Evolutionary conservation across 2,329 filamentous ascomycete genomes (phyloP), one percentile per base, ranked within the genome.

Genomic region (Penicillium sp.): DNA sequence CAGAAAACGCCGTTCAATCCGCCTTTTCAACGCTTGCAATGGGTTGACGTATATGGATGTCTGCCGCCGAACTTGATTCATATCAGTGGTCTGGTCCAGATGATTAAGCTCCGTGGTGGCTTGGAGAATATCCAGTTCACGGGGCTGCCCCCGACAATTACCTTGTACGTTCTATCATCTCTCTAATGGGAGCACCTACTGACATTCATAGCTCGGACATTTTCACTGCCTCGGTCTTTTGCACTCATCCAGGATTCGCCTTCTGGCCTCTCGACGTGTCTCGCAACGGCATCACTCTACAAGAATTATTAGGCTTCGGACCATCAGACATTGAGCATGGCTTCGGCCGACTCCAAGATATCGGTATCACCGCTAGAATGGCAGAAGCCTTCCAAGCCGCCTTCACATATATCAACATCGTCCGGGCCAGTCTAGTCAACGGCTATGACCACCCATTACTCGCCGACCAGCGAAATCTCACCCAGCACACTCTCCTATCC

Each of bases 381-480:
- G 56, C 66, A 7, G 64, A 70, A 34, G 60, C 67, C 4, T 59
- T 73, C 18, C 65, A 68, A 26, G 66, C 66, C 33, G 67, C 67
- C 42, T 57, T 63, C 1, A 48, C 62, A 31, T 74, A 74, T 51
- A 68, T 65, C 42, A 55, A 58, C 7, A 62, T 65, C 9, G 59
- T 70, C 18, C 62, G 66, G 43, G 47, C 54, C n/a, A 61, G 60
- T 29, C 51, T 68, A 13, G 46, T 54, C 6, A 36, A 45, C 26
- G 54, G 57, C 13, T 49, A 57, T 4, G 63, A 70, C 28, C 34
- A 54, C 21, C 59, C 65, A 7, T 46, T 67, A 3, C 53, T 74
- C 6, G 54, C 63, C 18, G 73, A 76, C 54, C 67, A 72, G 47
- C 69, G 73, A 18, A 76, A 75, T 43, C 61, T 70, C 4, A 65